Evolutionary conservation across 148 eudicot genomes (phyloP).

Genomic region (Oxyria digyna): DNA sequence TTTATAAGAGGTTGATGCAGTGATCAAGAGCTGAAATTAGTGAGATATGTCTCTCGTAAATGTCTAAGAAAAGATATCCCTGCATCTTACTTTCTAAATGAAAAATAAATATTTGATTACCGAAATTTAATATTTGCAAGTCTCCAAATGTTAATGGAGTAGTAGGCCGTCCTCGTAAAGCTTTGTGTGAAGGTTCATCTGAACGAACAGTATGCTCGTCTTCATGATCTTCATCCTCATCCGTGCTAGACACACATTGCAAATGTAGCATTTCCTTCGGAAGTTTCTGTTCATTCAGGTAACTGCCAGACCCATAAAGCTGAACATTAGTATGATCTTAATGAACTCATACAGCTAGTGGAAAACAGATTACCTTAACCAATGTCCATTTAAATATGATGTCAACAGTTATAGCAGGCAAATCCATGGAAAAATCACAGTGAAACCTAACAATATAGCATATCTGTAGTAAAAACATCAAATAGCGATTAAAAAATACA

Average conservation of each 20-base stretch:
- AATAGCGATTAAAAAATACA: not conserved
- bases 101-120: constrained; percentile 14
- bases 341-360: not conserved
- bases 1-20: not conserved
- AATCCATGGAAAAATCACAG: constrained; percentile 1
- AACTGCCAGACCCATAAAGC: constrained; percentile 35
- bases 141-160: constrained; percentile 34
- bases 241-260: constrained; percentile 30
- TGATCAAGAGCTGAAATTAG: constrained; percentile 5
- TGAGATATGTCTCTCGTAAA: not conserved
- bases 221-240: constrained; percentile 22
- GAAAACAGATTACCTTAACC: not conserved
- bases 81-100: not conserved
- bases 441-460: not conserved
- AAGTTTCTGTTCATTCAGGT: constrained; percentile 73
- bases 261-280: constrained; percentile 65
- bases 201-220: constrained; percentile 30
- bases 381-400: not conserved
- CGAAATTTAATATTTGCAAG: constrained; percentile 39
- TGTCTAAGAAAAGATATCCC: not conserved
- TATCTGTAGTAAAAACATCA: not conserved
- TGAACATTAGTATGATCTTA: not conserved
- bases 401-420: not conserved
- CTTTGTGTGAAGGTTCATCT: constrained; percentile 21
- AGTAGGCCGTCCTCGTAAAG: constrained; percentile 18